These are phyloP conservation scores for Creolimax fragrantissima DNA, from an alignment of 78 protist genomes.

Conservation along the genomic window DNA sequence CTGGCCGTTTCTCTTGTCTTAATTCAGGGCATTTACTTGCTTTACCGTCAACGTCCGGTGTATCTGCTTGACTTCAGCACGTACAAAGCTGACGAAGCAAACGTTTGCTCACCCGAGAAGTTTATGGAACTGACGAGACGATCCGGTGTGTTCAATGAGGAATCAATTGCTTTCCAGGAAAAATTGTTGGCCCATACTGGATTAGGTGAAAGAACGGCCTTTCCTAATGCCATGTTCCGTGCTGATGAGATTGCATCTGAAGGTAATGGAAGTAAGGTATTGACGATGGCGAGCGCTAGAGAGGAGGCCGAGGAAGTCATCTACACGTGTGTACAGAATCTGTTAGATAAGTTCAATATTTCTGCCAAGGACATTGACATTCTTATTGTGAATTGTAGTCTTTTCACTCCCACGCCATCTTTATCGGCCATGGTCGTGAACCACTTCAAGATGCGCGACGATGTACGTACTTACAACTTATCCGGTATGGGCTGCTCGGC, in stretches of 20 bases:
- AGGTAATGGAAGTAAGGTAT: neutral
- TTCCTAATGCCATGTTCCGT: constrained; percentile 52
- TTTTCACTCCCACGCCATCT: constrained; percentile 80
- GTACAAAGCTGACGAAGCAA: constrained; percentile 36
- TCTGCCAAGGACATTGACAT: constrained; percentile 67
- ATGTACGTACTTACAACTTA: constrained; percentile 53
- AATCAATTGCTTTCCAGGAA: constrained; percentile 51
- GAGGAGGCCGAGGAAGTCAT: constrained; percentile 56
- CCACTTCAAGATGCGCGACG: constrained; percentile 48
- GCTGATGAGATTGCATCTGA: neutral
- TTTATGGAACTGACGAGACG: constrained; percentile 38
- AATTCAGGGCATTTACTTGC: neutral
- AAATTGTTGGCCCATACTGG: constrained; percentile 44
- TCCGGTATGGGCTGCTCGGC: constrained; percentile 83
- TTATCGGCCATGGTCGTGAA: constrained; percentile 62
- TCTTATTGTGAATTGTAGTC: constrained; percentile 70
- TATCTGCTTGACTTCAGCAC: constrained; percentile 56
- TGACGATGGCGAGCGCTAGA: constrained; percentile 50
- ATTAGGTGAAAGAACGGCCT: constrained; percentile 55
- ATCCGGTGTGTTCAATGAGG: constrained; percentile 40
- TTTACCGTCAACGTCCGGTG: constrained; percentile 20
- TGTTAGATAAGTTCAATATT: constrained; percentile 46
- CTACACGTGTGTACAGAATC: constrained; percentile 38
- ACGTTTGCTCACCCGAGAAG: constrained; percentile 30
- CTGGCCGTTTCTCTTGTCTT: neutral